Evolutionary conservation across 192 early-diverging fungal species (phyloP), one percentile per base, ranked within the genome.

Genomic region (Backusella morwellensis): DNA sequence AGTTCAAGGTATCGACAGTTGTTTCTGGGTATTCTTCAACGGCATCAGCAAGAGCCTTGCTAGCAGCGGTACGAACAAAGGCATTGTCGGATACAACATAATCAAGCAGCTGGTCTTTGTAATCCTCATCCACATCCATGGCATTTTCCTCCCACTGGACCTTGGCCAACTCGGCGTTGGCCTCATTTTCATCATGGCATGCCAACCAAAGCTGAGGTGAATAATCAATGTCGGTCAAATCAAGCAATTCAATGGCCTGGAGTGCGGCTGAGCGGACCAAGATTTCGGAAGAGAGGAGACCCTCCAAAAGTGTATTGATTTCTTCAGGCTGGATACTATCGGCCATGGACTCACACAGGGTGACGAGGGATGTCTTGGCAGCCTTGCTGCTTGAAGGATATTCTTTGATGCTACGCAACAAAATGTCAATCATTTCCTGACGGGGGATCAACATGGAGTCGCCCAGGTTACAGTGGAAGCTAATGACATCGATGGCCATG

Each of bases 181-280:
- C 83, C 32, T 80, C 78, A 14, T 73, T 75, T 47, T 92, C 81
- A 78, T 96, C 95, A 76, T 87, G 90, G 34, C 87, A 86, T 14
- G 87, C 83, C 40, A 91, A 76, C 94, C 93, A 96, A 34, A 96
- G 83, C 56, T 91, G 85, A 14, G 86, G 80, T 35, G 90, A 91
- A 81, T 91, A 92, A 44, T 86, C 83, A 32, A 89, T 86, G 14
- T 87, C 75, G 6, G 90, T 82, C 50, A 90, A 74, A 72, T 91
- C 88, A 56, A 90, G 66, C 26, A 81, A 75, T 59, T 91, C 88
- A 4, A 96, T 79, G 4, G 86, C 92, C 32, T 87, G 77, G 12
- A 95, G 77, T 35, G 88, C 89, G 21, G 89, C 86, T 66, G 91
- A 84, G 7, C 95, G 87, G 63, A 95, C 91, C 72, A 88, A 81